Base-by-base conservation (phyloP, 345 rosid species). In the Linum lewisii region DNA sequence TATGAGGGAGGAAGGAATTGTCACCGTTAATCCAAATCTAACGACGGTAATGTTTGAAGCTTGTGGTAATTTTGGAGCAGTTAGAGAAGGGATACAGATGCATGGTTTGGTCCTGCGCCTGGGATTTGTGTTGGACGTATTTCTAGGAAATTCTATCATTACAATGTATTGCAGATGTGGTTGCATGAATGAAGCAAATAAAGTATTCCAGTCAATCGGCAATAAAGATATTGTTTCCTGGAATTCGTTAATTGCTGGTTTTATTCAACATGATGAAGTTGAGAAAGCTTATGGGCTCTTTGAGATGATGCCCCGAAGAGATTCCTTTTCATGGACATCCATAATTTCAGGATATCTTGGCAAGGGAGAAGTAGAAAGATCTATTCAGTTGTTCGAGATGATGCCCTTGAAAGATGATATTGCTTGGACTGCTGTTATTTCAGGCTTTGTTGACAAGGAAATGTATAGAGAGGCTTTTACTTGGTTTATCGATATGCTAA, bases 271-370 rank as follows among this genome's bases (percentile, higher is more conserved):
- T 21, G 74, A 61, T 21, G 42, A 69, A 47, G 37, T 79, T 22
- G 86, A 77, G 59, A 75, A 79, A 73, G 97, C 95, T 69, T 75
- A 72, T 58, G 59, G 53, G 59, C 77, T 81, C 62, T 89, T 89
- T 37, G 64, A 67, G 59, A 66, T 72, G 64, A 84, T 84, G 91
- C 95, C 86, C 0, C 49, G 21, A 38, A 86, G 79, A 76, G 92
- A 89, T 66, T 66, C 70, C 16, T 78, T 86, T 70, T 86, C 92
- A 32, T 89, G 91, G 95, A 89, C 95, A 20, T 80, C 85, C 61
- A 79, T 86, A 76, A 77, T 86, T 23, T 51, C 73, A 3, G 89
- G 87, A 22, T 79, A 81, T 73, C 78, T 81, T 54, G 66, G 73
- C 45, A 49, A 13, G 38, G 80, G 89, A 65, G 70, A 74, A 54